A percentile compares a stretch with the other conserved stretches of the same genome.
Evolutionary conservation across 1,139 yeast genomes (phyloP).

Genomic region (Scheffersomyces quercinus): DNA sequence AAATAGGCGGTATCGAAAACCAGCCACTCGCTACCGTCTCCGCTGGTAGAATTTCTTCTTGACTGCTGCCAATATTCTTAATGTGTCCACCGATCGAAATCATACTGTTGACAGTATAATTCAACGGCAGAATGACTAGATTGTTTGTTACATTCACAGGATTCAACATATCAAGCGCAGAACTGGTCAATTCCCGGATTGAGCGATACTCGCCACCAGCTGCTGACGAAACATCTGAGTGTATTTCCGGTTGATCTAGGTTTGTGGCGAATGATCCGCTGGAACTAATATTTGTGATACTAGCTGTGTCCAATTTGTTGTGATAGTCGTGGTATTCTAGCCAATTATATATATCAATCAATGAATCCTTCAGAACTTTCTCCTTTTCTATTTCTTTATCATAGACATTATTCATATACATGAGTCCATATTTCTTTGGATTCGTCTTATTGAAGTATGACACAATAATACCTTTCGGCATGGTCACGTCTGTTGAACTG

Average conservation of each 20-base stretch:
- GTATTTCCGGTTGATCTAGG: slow-evolving; percentile 7
- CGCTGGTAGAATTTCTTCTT: neutral
- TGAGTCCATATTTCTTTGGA: slow-evolving; percentile 37
- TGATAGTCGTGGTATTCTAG: slow-evolving; percentile 36
- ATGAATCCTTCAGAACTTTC: slow-evolving; percentile 13
- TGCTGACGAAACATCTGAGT: slow-evolving; percentile 2
- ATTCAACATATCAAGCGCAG: slow-evolving; percentile 32
- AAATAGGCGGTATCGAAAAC: slow-evolving; percentile 28
- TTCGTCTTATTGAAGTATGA: slow-evolving; percentile 23
- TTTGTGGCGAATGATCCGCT: slow-evolving; percentile 18
- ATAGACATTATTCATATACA: slow-evolving; percentile 19
- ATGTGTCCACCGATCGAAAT: slow-evolving; percentile 14
- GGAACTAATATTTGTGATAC: slow-evolving; percentile 17
- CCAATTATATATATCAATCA: slow-evolving; percentile 32
- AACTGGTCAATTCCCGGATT: slow-evolving; percentile 1
- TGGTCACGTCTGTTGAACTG: slow-evolving; percentile 4
- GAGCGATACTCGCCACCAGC: neutral
- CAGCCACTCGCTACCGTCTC: slow-evolving; percentile 16
- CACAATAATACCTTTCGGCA: slow-evolving; percentile 29
- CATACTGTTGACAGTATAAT: slow-evolving; percentile 38
- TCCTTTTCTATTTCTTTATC: slow-evolving; percentile 7
- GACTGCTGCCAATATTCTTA: slow-evolving; percentile 5
- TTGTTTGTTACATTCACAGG: slow-evolving; percentile 39
- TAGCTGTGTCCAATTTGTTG: slow-evolving; percentile 23
- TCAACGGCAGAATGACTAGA: slow-evolving; percentile 41